Conservation (phyloP, 495 filamentous ascomycete species). For the Tuber microsphaerosporum region DNA sequence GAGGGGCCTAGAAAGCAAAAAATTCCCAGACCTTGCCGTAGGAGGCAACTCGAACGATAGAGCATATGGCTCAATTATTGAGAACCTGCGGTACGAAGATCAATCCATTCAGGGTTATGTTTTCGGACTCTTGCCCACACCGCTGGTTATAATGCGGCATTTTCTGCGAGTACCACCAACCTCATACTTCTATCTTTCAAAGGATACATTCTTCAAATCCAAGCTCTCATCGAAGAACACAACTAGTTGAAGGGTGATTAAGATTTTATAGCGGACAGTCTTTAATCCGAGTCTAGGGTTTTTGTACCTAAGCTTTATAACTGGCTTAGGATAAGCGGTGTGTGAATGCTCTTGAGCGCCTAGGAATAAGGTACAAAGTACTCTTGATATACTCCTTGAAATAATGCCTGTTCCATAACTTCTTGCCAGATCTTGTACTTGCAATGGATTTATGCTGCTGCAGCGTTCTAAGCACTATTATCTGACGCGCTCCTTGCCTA, state of each 20-base stretch:
- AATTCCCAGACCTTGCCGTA: neutral
- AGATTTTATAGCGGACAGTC: neutral
- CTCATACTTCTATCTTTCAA: too few relatives aligned
- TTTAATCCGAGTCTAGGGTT: neutral
- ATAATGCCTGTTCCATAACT: too few relatives aligned
- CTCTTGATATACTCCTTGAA: neutral
- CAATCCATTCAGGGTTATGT: too few relatives aligned
- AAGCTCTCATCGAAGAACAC: too few relatives aligned
- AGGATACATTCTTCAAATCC: too few relatives aligned
- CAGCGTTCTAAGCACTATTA: neutral
- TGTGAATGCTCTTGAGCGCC: neutral
- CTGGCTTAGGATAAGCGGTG: neutral
- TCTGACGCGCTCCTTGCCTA: neutral
- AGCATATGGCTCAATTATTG: too few relatives aligned
- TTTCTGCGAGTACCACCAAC: too few relatives aligned
- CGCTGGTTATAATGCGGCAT: too few relatives aligned
- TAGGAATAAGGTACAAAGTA: neutral
- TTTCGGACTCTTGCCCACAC: too few relatives aligned
- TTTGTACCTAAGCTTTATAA: neutral
- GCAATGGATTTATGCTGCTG: neutral
- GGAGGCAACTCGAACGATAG: neutral
- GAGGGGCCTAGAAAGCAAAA: neutral
- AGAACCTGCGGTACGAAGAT: too few relatives aligned
- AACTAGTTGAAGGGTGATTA: neutral
- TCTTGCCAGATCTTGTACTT: too few relatives aligned